These are phyloP conservation scores for Leccinum imitatum DNA, from an alignment of 768 basidiomycete species.

Conservation along the genomic window DNA sequence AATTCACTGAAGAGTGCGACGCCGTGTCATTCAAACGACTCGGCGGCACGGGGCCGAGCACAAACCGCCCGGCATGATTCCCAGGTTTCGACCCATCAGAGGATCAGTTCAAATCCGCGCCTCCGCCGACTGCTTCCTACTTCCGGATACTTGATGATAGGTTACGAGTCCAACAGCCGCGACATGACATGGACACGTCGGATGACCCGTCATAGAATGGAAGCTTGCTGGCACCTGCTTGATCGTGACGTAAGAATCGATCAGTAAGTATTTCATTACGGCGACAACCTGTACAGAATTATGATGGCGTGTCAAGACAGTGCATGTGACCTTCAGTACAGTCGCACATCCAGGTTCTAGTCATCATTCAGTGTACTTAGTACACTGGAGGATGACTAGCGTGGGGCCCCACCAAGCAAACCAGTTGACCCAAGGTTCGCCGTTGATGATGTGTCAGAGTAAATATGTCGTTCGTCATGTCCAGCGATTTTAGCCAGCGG, in stretches of 20 bases:
- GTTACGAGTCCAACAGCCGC: too few relatives aligned
- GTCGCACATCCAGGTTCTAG: conserved; percentile 35
- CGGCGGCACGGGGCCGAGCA: too few relatives aligned
- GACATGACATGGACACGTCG: too few relatives aligned
- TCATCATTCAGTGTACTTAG: conserved; percentile 33
- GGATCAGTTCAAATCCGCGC: too few relatives aligned
- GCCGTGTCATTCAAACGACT: too few relatives aligned
- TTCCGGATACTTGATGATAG: too few relatives aligned
- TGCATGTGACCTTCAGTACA: conserved; percentile 1
- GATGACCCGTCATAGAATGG: neutral
- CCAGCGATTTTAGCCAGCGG: neutral
- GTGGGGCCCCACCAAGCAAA: neutral
- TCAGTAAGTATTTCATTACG: neutral
- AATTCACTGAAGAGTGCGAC: too few relatives aligned
- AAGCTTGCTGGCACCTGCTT: neutral
- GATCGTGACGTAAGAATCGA: neutral
- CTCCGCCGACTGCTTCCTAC: too few relatives aligned
- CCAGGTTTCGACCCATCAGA: too few relatives aligned
- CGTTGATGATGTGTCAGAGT: conserved; percentile 34
- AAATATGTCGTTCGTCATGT: conserved; percentile 18
- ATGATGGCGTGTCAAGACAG: neutral
- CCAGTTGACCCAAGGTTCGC: neutral
- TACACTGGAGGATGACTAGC: neutral
- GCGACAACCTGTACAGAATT: neutral
- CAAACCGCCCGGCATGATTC: too few relatives aligned